Evolutionary conservation across 2,329 filamentous ascomycete species (phyloP).

Genomic region (Alternaria alternata): DNA sequence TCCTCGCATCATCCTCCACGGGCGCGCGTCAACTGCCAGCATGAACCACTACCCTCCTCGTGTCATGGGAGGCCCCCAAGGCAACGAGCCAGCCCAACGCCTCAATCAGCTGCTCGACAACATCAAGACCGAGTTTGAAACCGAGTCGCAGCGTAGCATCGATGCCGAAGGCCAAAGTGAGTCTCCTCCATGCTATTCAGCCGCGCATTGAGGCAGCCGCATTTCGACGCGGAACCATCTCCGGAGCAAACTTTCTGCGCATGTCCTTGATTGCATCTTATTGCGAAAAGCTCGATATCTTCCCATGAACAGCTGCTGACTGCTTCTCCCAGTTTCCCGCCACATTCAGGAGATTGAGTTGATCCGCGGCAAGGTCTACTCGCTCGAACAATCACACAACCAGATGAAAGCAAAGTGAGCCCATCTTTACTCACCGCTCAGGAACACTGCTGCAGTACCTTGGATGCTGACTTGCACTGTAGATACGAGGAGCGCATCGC

Average conservation of each 20-base stretch:
- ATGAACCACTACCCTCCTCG: conserved; percentile 85
- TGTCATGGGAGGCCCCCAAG: conserved; percentile 69
- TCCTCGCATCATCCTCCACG: not conserved
- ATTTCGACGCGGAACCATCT: not conserved
- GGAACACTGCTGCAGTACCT: not conserved
- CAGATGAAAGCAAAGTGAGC: conserved; percentile 89
- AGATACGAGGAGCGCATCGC: conserved; percentile 95
- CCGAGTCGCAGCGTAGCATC: conserved; percentile 79
- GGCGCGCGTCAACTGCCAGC: conserved; percentile 26
- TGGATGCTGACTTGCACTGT: conserved; percentile 23
- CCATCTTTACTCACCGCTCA: not conserved
- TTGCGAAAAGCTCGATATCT: not conserved
- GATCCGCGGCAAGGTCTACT: conserved; percentile 90
- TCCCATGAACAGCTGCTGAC: conserved; percentile 7
- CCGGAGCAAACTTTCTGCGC: conserved; percentile 6
- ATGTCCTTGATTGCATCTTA: not conserved
- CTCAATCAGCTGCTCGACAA: conserved; percentile 92
- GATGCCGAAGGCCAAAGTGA: conserved; percentile 94
- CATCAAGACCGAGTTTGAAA: conserved; percentile 90
- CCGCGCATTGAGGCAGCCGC: not conserved
- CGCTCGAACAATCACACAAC: conserved; percentile 89
- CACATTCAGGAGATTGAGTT: conserved; percentile 96
- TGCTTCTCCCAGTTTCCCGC: conserved; percentile 64
- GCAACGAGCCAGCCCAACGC: conserved; percentile 70
- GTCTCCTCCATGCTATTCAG: conserved; percentile 51